Evolutionary conservation across 2,329 filamentous ascomycete species (phyloP).

Genomic region (Trichophyton schoenleinii): DNA sequence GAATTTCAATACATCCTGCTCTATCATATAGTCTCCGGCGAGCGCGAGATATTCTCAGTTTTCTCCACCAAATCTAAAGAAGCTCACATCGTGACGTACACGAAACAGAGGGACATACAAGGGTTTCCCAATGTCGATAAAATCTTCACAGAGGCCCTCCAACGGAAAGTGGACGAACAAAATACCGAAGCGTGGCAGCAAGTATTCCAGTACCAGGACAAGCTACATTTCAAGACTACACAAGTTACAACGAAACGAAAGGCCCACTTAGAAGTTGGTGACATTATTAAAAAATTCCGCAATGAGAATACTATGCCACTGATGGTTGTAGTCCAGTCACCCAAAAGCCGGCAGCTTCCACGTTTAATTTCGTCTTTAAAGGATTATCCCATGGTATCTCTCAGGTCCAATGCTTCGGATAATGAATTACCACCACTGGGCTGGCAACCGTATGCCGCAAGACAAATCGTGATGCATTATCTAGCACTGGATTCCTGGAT

Average conservation of each 20-base stretch:
- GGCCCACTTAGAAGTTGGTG: slow-evolving; percentile 74
- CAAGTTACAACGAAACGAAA: slow-evolving; percentile 85
- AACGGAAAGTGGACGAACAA: slow-evolving; percentile 47
- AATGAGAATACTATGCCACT: slow-evolving; percentile 70
- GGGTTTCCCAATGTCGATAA: slow-evolving; percentile 83
- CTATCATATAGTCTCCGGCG: slow-evolving; percentile 82
- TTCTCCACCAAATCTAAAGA: slow-evolving; percentile 74
- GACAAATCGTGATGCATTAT: slow-evolving; percentile 76
- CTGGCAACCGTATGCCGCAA: slow-evolving; percentile 84
- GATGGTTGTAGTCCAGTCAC: slow-evolving; percentile 82
- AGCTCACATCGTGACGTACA: slow-evolving; percentile 79
- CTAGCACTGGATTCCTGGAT: slow-evolving; percentile 90
- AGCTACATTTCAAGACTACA: slow-evolving; percentile 69
- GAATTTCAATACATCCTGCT: slow-evolving; percentile 76
- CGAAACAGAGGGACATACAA: slow-evolving; percentile 66
- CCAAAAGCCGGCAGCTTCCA: slow-evolving; percentile 64
- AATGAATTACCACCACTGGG: slow-evolving; percentile 80
- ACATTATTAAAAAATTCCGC: slow-evolving; percentile 78
- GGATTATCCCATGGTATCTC: slow-evolving; percentile 69
- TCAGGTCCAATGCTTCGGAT: slow-evolving; percentile 73
- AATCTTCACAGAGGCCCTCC: slow-evolving; percentile 68
- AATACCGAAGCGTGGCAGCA: slow-evolving; percentile 62
- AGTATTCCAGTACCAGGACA: slow-evolving; percentile 76
- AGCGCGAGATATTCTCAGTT: slow-evolving; percentile 83
- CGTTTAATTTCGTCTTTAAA: slow-evolving; percentile 75